Evolutionary conservation across 2,329 filamentous ascomycete species (phyloP), one percentile per base, ranked within the genome.

Genomic region (Diaporthe citrichinensis): DNA sequence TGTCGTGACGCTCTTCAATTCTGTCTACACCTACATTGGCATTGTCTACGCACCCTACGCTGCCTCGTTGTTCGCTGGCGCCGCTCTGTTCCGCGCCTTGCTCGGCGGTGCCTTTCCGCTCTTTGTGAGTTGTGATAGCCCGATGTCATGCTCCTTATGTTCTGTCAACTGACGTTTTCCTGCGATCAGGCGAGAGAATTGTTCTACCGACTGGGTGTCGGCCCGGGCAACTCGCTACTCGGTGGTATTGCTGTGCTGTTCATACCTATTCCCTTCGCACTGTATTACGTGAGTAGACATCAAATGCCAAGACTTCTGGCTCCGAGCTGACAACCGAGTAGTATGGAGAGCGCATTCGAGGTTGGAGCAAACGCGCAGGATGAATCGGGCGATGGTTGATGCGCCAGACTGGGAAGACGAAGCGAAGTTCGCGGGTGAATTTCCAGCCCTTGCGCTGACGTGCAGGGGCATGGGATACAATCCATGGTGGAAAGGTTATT

Each of bases 91-190:
- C 9, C 53, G 34, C 0, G 34, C 53, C 23, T n/a, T 25, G 3
- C 53, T 59, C 0, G 69, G 53, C 3, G 62, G 28, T 36, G 62
- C 44, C 3, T 67, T 67, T 4, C 62, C 62, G 25, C 62, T 67
- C 3, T 67, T 67, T 25, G 62, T 65, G 28, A 49, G 61, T 49
- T 20, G 90, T 88, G 2, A 10, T 15, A 44, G 4, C 15, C 2
- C 2, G 17, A 0, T 46, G 2, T 2, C 23, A 9, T 31, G 15
- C 20, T 61, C 14, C 57, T 14, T 31, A 0, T 1, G n/a, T 4
- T 23, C 2, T 0, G 1, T 62, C n/a, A 44, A 20, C 17, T 65
- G 8, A 65, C 36, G 23, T 7, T 25, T 5, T 49, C 4, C n/a
- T 28, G 4, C 14, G 2, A 34, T 4, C 10, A 65, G 61, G 61